Evolutionary conservation across 2,329 filamentous ascomycete genomes (phyloP).

Genomic region (Pseudodiploospora longispora): DNA sequence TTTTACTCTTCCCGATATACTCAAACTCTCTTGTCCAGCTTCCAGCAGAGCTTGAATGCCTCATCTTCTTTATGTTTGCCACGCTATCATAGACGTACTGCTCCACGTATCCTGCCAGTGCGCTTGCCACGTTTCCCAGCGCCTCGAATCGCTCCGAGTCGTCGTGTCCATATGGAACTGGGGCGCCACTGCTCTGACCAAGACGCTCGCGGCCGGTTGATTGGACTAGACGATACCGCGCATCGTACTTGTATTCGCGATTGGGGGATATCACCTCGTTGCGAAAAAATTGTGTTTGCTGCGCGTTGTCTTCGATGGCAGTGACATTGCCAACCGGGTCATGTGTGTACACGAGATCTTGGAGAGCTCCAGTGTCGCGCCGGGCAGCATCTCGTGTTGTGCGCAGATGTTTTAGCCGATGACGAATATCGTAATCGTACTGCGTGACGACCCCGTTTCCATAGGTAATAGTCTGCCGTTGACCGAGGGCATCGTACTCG

Average conservation of each 20-base stretch:
- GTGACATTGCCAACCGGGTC: slow-evolving; percentile 13
- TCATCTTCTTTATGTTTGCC: background rate
- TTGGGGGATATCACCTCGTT: slow-evolving; percentile 11
- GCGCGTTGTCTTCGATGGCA: slow-evolving; percentile 11
- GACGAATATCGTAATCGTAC: too few species aligned
- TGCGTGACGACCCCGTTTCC: too few species aligned
- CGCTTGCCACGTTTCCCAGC: slow-evolving; percentile 4
- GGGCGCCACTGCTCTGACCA: slow-evolving; percentile 3
- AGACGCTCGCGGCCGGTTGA: slow-evolving; percentile 8
- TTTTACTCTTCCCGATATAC: background rate
- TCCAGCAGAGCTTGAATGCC: background rate
- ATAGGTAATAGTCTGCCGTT: too few species aligned
- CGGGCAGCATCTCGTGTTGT: too few species aligned
- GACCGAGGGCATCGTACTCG: too few species aligned
- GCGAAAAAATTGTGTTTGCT: slow-evolving; percentile 16
- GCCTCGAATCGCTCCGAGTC: slow-evolving; percentile 1
- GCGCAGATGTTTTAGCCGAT: too few species aligned
- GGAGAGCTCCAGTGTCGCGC: slow-evolving; percentile 1
- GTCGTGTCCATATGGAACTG: background rate
- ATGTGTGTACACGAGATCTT: slow-evolving; percentile 14
- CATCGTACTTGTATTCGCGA: slow-evolving; percentile 6
- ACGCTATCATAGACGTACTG: slow-evolving; percentile 4
- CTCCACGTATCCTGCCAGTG: slow-evolving; percentile 7
- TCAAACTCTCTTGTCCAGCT: background rate
- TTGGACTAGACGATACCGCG: slow-evolving; percentile 4